These are phyloP conservation scores for Cordyceps farinosa DNA, from an alignment of 2,329 filamentous ascomycete genomes.

Conservation along the genomic window DNA sequence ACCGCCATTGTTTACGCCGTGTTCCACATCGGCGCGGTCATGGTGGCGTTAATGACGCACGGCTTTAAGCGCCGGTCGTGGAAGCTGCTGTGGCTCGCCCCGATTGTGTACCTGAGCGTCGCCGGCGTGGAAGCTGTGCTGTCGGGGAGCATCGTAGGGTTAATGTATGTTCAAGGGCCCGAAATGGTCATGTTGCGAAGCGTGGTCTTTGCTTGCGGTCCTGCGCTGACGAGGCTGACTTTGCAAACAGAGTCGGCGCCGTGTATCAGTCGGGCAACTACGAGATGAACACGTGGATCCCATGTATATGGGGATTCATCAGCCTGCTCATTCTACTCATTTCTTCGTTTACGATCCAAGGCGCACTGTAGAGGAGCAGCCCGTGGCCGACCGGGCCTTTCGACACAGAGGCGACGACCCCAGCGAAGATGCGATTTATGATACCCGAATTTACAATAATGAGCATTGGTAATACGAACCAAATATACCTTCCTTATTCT, in stretches of 20 bases:
- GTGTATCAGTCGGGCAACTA: constrained; percentile 81
- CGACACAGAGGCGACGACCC: neutral
- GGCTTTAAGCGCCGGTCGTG: constrained; percentile 53
- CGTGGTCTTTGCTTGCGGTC: neutral
- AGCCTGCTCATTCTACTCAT: constrained; percentile 79
- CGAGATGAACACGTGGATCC: constrained; percentile 91
- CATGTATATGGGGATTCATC: constrained; percentile 81
- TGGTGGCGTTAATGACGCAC: constrained; percentile 71
- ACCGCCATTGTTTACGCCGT: constrained; percentile 74
- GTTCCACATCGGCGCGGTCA: constrained; percentile 69
- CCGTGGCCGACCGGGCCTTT: neutral
- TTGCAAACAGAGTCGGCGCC: constrained; percentile 61
- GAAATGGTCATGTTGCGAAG: neutral
- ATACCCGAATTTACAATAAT: neutral
- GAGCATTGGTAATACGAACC: neutral
- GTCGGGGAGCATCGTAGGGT: constrained; percentile 75
- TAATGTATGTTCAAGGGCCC: constrained; percentile 57
- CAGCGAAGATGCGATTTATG: neutral
- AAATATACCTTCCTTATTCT: too few relatives aligned
- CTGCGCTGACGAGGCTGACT: constrained; percentile 19
- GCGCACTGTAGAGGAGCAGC: constrained; percentile 59
- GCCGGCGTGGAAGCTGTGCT: constrained; percentile 74
- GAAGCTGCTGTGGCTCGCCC: constrained; percentile 67
- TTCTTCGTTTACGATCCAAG: constrained; percentile 90
- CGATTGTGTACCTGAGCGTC: constrained; percentile 65